Evolutionary conservation across 2,329 filamentous ascomycete species (phyloP).

Genomic region (Harringtonia lauricola): DNA sequence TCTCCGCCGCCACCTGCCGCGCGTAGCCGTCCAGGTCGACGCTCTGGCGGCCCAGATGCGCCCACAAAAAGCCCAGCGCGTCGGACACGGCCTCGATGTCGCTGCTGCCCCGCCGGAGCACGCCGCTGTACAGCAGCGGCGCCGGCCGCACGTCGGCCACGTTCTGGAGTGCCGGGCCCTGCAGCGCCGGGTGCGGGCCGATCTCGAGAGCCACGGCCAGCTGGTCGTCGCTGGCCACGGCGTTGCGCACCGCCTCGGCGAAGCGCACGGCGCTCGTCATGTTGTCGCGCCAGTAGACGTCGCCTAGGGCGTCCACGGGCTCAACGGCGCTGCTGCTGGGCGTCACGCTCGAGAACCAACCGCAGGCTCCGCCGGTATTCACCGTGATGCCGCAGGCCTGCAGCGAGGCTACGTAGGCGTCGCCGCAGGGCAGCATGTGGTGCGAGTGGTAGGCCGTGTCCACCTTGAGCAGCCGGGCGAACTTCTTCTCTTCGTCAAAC

Average conservation of each 20-base stretch:
- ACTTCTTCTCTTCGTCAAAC: too few species aligned
- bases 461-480: constrained; percentile 19
- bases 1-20: too few species aligned
- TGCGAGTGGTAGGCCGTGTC: constrained; percentile 30
- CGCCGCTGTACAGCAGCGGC: not conserved
- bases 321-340: constrained; percentile 7
- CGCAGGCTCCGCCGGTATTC: too few species aligned
- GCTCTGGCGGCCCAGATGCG: not conserved
- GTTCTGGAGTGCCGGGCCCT: constrained; percentile 8
- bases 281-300: constrained; percentile 20
- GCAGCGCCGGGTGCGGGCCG: constrained; percentile 15
- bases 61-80: not conserved
- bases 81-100: not conserved
- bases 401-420: constrained; percentile 4
- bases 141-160: constrained; percentile 1
- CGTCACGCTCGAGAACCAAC: constrained; percentile 20
- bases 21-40: not conserved
- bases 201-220: constrained; percentile 12
- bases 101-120: too few species aligned
- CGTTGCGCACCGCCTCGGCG: constrained; percentile 3
- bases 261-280: constrained; percentile 18
- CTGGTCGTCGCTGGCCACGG: not conserved
- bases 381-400: too few species aligned
- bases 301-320: too few species aligned
- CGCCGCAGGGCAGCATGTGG: constrained; percentile 19